These are phyloP conservation scores for Curvularia lunata DNA, from an alignment of 2,329 filamentous ascomycete species.

Conservation along the genomic window DNA sequence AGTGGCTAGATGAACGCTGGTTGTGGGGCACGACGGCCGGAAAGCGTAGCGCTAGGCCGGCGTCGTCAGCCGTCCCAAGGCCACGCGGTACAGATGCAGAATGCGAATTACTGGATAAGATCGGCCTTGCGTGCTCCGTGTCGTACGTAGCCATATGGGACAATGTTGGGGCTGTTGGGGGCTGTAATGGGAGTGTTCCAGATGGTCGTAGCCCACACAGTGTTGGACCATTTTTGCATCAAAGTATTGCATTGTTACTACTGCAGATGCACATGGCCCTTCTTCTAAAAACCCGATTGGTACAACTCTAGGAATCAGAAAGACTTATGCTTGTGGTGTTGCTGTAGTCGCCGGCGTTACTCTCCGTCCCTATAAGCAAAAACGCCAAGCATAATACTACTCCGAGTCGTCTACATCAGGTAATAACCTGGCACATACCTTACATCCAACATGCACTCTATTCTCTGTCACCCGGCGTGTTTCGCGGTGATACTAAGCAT, in stretches of 20 bases:
- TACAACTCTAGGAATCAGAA: background rate
- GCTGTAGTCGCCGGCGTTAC: background rate
- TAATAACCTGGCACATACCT: background rate
- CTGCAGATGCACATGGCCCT: background rate
- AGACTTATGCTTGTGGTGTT: background rate
- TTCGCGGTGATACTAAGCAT: background rate
- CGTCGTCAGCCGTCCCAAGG: slow-evolving; percentile 16
- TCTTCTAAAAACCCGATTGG: background rate
- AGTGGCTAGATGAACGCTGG: slow-evolving; percentile 22
- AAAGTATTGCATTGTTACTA: background rate
- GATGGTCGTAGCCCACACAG: slow-evolving; percentile 9
- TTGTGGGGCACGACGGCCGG: slow-evolving; percentile 22
- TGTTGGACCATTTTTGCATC: slow-evolving; percentile 9
- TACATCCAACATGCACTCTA: slow-evolving; percentile 1
- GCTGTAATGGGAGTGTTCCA: slow-evolving; percentile 9
- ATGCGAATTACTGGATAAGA: slow-evolving; percentile 19
- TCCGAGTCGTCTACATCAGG: background rate
- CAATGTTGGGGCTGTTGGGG: slow-evolving; percentile 5
- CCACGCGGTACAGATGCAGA: slow-evolving; percentile 22
- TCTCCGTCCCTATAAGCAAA: slow-evolving; percentile 3
- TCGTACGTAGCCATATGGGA: slow-evolving; percentile 15
- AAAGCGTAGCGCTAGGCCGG: slow-evolving; percentile 27
- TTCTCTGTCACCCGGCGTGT: background rate
- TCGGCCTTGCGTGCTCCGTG: slow-evolving; percentile 35
- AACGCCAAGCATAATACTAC: background rate